Evolutionary conservation across 805 yeast species (phyloP), one percentile per base, ranked within the genome.

Genomic region (Pichia scutulata): DNA sequence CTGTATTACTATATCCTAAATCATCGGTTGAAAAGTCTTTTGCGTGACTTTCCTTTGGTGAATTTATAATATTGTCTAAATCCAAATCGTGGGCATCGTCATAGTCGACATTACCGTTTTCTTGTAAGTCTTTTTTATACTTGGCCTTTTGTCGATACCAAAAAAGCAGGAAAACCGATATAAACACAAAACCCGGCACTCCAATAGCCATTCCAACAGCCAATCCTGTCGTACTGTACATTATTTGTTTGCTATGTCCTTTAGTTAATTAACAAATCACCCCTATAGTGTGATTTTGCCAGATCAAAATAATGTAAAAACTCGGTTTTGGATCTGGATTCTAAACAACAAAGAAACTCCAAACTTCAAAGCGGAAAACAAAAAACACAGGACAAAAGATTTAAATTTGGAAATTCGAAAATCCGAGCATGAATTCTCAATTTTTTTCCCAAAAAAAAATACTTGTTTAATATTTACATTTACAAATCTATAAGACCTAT

Each of bases 141-240:
- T 70, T 65, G 50, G 63, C 57, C 49, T 66, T 71, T 49, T 71
- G 68, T 42, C 73, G 66, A 28, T 61, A 51, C 71, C 75, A 70
- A 50, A 73, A 68, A 12, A 53, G 54, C 2, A 65, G 30, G 0
- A 73, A 66, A 2, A 74, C 63, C 0, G 68, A 18, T 1, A 71
- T 13, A 1, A 73, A 71, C 10, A 74, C 54, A 4, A 67, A 70
- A n/a, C 70, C 57, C 0, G 82, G 82, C 23, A 77, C 66, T 33
- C 80, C 81, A 4, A 77, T 76, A 3, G 81, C 77, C 54, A 77
- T 71, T 2, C 80, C 81, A 3, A 76, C 80, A 1, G 80, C 76
- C 9, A 70, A 53, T 14, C 62, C 59, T 4, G 69, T 65, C 7
- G 52, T 47, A 22, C 33, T 49, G 18, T 33, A 48, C 51, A 48